These are phyloP conservation scores for Aspergillus amoenus DNA, from an alignment of 2,329 filamentous ascomycete genomes.

Conservation along the genomic window DNA sequence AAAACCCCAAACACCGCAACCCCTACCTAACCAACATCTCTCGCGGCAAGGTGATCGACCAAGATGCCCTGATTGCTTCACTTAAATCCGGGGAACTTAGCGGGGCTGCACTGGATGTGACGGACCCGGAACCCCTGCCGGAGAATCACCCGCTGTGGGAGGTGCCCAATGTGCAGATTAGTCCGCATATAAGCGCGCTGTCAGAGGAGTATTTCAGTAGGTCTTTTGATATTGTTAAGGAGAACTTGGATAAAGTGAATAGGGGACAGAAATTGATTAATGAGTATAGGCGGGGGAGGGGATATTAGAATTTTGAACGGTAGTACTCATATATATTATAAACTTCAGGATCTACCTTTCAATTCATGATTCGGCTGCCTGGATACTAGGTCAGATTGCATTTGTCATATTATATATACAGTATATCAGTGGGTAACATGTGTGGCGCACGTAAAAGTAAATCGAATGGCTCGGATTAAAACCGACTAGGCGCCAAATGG, in stretches of 20 bases:
- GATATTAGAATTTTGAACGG: conserved; percentile 49
- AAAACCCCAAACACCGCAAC: conserved; percentile 31
- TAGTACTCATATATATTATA: no score
- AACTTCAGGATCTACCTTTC: no score
- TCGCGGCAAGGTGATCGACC: conserved; percentile 63
- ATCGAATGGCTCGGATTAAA: neutral
- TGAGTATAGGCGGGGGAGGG: conserved; percentile 58
- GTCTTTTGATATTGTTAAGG: conserved; percentile 57
- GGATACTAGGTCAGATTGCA: no score
- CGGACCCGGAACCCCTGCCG: conserved; percentile 75
- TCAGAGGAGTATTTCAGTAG: conserved; percentile 57
- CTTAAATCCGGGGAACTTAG: conserved; percentile 54
- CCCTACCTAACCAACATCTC: conserved; percentile 72
- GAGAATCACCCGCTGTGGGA: conserved; percentile 68
- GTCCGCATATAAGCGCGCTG: conserved; percentile 62
- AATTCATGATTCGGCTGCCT: no score
- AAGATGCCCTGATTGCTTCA: conserved; percentile 62
- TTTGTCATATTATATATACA: no score
- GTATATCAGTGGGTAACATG: neutral
- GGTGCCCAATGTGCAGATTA: conserved; percentile 67
- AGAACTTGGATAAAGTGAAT: conserved; percentile 56
- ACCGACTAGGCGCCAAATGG: neutral
- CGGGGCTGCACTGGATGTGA: conserved; percentile 75
- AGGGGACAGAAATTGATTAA: conserved; percentile 60
- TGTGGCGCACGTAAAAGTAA: neutral